Evolutionary conservation across 139 green algal species (phyloP).

Genomic region (Coelastrella sp.): DNA sequence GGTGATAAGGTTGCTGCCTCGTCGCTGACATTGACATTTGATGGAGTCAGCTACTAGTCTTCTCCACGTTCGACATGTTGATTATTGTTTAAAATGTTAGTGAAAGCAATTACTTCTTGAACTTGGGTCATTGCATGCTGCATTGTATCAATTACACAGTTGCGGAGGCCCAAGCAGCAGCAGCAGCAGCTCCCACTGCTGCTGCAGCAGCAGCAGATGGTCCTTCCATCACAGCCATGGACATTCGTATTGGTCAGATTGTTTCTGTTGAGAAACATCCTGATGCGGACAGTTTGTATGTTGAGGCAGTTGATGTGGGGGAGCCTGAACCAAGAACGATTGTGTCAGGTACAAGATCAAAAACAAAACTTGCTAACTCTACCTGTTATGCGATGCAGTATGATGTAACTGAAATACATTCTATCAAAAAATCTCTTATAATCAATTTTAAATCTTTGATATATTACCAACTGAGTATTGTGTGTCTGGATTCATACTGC

Average conservation of each 20-base stretch:
- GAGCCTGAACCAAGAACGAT: constrained; percentile 87
- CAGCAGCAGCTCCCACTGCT: constrained; percentile 34
- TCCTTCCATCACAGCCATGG: constrained; percentile 50
- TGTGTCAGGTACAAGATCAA: constrained; percentile 74
- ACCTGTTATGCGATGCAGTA: background rate
- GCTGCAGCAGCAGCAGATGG: constrained; percentile 25
- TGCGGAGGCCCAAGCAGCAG: background rate
- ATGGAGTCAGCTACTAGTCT: background rate
- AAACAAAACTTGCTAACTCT: background rate
- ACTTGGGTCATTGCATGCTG: too few relatives aligned
- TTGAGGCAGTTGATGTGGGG: constrained; percentile 78
- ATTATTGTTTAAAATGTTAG: background rate
- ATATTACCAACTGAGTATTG: too few relatives aligned
- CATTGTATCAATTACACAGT: background rate
- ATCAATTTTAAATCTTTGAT: too few relatives aligned
- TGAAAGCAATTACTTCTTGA: background rate
- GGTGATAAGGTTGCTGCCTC: too few relatives aligned
- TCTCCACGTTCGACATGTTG: background rate
- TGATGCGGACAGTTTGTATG: constrained; percentile 73
- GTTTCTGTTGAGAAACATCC: constrained; percentile 67
- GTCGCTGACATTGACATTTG: too few relatives aligned
- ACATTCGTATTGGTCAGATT: constrained; percentile 62
- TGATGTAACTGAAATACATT: constrained; percentile 53
- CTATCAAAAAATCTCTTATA: too few relatives aligned
- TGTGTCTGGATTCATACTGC: too few relatives aligned